Evolutionary conservation across 805 yeast species (phyloP), one percentile per base, ranked within the genome.

Genomic region (Yamadazyma ubonensis): DNA sequence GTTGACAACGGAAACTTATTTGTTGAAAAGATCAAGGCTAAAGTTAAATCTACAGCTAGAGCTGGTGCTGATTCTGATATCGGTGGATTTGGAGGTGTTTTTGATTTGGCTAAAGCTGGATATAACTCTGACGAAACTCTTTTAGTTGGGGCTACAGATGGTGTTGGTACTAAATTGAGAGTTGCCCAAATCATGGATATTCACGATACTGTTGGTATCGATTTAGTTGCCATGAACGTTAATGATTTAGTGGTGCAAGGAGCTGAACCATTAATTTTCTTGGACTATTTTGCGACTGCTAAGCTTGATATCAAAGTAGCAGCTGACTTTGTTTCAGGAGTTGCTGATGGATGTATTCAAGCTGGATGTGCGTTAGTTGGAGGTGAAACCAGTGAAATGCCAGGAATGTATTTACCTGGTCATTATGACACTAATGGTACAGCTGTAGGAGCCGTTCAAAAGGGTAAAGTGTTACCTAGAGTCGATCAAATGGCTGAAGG

Each of bases 301-400:
- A 83, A 87, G 57, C 76, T 93, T 45, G 96, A 90, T 53, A 79
- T 90, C 47, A 67, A 75, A 42, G 75, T 87, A 30, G 96, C 98
- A 5, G 82, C 93, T 18, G 82, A 79, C 50, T 93, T 93, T 53
- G 98, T 93, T 27, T 71, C 78, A 45, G 98, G 99, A 65, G 99
- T 93, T 48, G 97, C 96, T 35, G 86, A 86, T 48, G 99, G 99
- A 42, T 93, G 99, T 72, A 81, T 83, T 49, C 78, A 80, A 50
- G 86, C 98, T 23, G 96, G 96, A 8, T 91, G 99, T 75, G 99
- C 99, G 5, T 74, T 93, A 43, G 96, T 93, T 39, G 99, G 99
- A 41, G 99, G 99, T 50, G 99, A 93, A 67, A 93, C 99, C 27
- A 85, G 96, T 39, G 99, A 93, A 73, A 93, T 93, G 99, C 99